Evolutionary conservation across 2,329 filamentous ascomycete species (phyloP).

Genomic region (Botryosphaeria dothidea): DNA sequence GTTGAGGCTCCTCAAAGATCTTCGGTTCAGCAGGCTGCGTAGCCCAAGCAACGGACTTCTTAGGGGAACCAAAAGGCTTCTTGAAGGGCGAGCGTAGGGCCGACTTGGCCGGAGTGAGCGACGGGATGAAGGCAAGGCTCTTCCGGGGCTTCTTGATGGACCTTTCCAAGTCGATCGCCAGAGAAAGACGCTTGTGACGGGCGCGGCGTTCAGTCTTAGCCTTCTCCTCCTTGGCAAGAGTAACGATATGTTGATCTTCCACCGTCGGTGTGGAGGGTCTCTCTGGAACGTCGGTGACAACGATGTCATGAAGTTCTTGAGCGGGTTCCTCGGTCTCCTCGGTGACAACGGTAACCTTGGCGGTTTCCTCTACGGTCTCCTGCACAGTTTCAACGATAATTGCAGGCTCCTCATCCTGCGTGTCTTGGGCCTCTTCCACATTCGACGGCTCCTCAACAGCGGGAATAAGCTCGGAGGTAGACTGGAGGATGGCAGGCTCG

Average conservation of each 20-base stretch:
- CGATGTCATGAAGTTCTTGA: background rate
- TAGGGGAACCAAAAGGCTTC: conserved; percentile 33
- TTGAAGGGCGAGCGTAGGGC: conserved; percentile 37
- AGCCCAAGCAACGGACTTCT: conserved; percentile 39
- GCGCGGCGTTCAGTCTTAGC: conserved; percentile 15
- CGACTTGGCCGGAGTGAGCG: conserved; percentile 26
- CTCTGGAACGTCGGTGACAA: background rate
- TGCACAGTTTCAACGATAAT: background rate
- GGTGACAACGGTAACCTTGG: too few relatives aligned
- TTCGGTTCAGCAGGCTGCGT: background rate
- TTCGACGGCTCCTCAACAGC: background rate
- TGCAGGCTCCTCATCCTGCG: background rate
- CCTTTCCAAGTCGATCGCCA: conserved; percentile 16
- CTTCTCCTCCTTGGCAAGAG: conserved; percentile 10
- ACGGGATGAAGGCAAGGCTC: conserved; percentile 18
- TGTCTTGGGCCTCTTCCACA: background rate
- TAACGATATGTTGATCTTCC: background rate
- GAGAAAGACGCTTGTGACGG: conserved; percentile 14
- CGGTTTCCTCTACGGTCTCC: background rate
- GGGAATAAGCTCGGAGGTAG: background rate
- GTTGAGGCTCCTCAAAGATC: background rate
- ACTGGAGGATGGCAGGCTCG: background rate
- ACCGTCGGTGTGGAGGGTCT: conserved; percentile 8
- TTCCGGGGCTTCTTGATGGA: conserved; percentile 19
- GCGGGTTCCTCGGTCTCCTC: background rate